phyloP scores from a whole-genome alignment of 2,329 filamentous ascomycete genomes.

The Cordyceps cateniannulata region DNA sequence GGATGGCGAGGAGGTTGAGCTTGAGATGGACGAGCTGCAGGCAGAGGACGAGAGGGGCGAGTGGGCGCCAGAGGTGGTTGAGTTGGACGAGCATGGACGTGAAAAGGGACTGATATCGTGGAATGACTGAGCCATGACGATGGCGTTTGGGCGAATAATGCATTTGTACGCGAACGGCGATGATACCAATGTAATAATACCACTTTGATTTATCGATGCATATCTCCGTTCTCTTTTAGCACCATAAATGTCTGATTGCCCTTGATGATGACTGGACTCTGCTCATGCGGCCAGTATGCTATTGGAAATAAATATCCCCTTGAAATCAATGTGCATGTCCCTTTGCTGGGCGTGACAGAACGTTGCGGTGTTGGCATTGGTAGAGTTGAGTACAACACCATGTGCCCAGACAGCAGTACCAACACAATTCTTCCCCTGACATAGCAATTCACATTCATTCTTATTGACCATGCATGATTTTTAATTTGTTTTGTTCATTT shows the following conservation, averaged over 20 bases:
- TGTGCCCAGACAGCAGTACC: no score
- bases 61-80: constrained; percentile 46
- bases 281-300: no score
- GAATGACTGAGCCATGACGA: constrained; percentile 22
- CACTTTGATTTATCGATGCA: not conserved
- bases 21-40: constrained; percentile 43
- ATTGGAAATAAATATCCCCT: no score
- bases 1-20: constrained; percentile 43
- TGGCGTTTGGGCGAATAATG: not conserved
- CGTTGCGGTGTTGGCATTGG: no score
- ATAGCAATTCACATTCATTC: not conserved
- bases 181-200: not conserved
- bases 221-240: not conserved
- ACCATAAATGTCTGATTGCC: no score
- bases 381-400: no score
- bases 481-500: constrained; percentile 10
- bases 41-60: constrained; percentile 49
- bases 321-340: no score
- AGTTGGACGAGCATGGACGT: constrained; percentile 45
- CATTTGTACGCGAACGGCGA: not conserved
- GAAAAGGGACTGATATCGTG: constrained; percentile 47
- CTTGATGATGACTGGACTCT: no score
- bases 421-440: not conserved
- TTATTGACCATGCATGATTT: not conserved
- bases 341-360: no score